Conservation (phyloP, 305 asterid species). For the Nicotiana rustica region DNA sequence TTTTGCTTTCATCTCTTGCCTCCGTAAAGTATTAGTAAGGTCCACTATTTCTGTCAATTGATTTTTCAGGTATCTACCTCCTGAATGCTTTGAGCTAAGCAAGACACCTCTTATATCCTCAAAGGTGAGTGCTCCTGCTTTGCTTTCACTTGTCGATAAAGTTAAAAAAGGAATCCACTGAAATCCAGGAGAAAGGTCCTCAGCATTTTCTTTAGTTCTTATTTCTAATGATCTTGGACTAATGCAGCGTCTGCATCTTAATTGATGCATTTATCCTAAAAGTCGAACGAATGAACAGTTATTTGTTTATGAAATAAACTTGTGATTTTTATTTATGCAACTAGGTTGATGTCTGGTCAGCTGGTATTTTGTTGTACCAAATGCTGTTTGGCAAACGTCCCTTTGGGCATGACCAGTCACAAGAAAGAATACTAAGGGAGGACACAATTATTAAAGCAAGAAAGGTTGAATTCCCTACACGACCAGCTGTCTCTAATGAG, state of each 20-base stretch:
- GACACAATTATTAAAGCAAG: constrained; percentile 97
- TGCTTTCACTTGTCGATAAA: constrained; percentile 8
- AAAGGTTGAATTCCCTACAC: constrained; percentile 91
- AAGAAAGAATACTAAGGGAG: constrained; percentile 93
- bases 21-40: neutral
- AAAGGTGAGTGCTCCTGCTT: constrained; percentile 59
- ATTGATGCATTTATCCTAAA: constrained; percentile 2
- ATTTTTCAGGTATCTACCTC: constrained; percentile 90
- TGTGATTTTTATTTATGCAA: constrained; percentile 32
- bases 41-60: constrained; percentile 30
- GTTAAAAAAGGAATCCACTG: neutral
- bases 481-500: constrained; percentile 89
- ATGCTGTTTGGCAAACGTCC: constrained; percentile 98
- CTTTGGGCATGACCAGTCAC: constrained; percentile 96
- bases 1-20: neutral
- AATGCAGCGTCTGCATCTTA: constrained; percentile 12
- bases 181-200: neutral
- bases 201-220: neutral
- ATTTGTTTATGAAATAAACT: constrained; percentile 7
- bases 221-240: neutral
- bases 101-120: constrained; percentile 97
- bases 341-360: constrained; percentile 99
- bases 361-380: constrained; percentile 92
- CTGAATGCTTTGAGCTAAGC: constrained; percentile 99
- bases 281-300: constrained; percentile 10